These are phyloP conservation scores for Lepidium sativum DNA, from an alignment of 345 rosid genomes.

Conservation along the genomic window DNA sequence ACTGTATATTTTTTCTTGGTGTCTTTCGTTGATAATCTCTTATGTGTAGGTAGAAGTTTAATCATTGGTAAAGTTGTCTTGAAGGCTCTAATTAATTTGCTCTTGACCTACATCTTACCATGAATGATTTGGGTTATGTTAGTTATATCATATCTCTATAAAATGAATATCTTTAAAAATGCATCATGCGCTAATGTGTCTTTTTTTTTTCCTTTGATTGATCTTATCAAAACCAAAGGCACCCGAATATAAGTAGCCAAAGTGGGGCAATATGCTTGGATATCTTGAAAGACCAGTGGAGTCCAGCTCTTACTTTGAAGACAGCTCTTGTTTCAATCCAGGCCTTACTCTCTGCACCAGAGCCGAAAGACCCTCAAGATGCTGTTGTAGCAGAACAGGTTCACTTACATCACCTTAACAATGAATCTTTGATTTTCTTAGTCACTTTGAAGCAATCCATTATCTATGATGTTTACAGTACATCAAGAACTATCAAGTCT, in stretches of 20 bases:
- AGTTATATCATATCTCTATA: neutral
- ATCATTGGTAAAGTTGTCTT: neutral
- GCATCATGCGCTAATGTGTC: neutral
- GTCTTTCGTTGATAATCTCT: neutral
- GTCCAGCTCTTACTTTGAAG: slow-evolving; percentile 97
- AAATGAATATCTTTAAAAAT: neutral
- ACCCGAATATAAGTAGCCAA: slow-evolving; percentile 98
- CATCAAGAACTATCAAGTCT: slow-evolving; percentile 78
- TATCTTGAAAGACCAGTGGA: slow-evolving; percentile 98
- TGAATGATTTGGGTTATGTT: neutral
- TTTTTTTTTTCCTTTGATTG: neutral
- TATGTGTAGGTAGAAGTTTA: neutral
- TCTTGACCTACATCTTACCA: neutral
- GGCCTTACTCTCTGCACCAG: slow-evolving; percentile 90
- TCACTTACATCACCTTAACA: neutral
- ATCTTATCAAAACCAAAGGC: slow-evolving; percentile 43
- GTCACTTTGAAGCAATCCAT: neutral
- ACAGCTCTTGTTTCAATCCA: slow-evolving; percentile 96
- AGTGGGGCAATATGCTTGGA: slow-evolving; percentile 98
- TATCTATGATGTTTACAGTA: slow-evolving; percentile 44
- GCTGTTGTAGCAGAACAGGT: slow-evolving; percentile 99
- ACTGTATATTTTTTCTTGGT: neutral
- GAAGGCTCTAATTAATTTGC: neutral
- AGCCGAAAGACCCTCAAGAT: slow-evolving; percentile 98
- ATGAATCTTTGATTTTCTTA: neutral